These are phyloP conservation scores for grape (Vitis vinifera) DNA, from an alignment of 164 flowering plant genomes.

Conservation along the genomic window DNA sequence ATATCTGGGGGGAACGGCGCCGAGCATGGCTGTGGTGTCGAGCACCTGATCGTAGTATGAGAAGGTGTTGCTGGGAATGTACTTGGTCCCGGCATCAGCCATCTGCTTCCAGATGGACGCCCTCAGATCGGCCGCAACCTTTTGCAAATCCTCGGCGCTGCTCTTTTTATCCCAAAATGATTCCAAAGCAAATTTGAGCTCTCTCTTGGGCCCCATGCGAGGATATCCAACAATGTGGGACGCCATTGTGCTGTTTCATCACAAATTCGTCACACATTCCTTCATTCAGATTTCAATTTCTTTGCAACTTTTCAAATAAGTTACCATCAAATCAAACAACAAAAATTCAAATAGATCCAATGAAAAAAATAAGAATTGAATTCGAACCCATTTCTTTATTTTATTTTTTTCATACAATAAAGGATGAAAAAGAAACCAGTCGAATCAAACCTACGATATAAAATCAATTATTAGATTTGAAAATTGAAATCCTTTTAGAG, in stretches of 20 bases:
- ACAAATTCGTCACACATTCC: background rate
- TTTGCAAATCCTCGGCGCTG: slow-evolving; percentile 65
- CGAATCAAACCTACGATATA: too few species aligned
- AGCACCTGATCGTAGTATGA: slow-evolving; percentile 72
- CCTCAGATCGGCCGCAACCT: slow-evolving; percentile 67
- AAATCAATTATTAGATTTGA: too few species aligned
- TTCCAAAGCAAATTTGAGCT: slow-evolving; percentile 83
- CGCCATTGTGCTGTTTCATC: slow-evolving; percentile 53
- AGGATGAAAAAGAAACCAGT: too few species aligned
- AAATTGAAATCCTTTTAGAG: too few species aligned
- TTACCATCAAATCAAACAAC: too few species aligned
- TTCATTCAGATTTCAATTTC: background rate
- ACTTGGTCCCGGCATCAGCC: slow-evolving; percentile 65
- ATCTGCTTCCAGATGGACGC: slow-evolving; percentile 79
- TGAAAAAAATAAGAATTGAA: too few species aligned
- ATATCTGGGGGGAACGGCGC: slow-evolving; percentile 74
- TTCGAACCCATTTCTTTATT: too few species aligned
- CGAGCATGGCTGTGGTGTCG: slow-evolving; percentile 77
- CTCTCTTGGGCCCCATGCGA: slow-evolving; percentile 84
- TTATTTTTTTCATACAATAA: too few species aligned
- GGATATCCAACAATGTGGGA: slow-evolving; percentile 92
- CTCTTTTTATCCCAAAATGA: slow-evolving; percentile 86
- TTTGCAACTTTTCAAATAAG: too few species aligned
- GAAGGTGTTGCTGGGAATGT: slow-evolving; percentile 77
- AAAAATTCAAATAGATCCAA: too few species aligned